Conservation (phyloP, 139 green algal genomes). For the Pleodorina starrii region DNA sequence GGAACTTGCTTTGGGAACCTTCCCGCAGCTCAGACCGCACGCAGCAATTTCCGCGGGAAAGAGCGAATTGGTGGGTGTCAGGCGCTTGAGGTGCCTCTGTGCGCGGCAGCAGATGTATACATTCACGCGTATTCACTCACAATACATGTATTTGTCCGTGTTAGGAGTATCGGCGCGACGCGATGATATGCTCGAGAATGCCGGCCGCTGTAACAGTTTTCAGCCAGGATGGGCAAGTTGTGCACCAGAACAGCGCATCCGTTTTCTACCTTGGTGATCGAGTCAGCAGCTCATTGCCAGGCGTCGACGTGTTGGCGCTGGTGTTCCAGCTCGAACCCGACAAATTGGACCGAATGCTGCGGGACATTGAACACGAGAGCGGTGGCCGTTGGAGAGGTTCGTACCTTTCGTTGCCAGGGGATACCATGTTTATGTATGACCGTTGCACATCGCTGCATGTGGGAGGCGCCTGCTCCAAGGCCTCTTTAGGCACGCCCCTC, state of each 20-base stretch:
- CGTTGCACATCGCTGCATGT: too few relatives aligned
- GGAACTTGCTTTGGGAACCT: too few relatives aligned
- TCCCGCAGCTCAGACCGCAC: too few relatives aligned
- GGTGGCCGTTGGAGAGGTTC: slow-evolving; percentile 10
- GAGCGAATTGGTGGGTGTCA: not conserved
- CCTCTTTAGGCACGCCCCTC: too few relatives aligned
- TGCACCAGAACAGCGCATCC: slow-evolving; percentile 4
- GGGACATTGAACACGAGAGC: not conserved
- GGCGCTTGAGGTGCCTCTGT: not conserved
- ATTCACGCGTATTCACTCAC: not conserved
- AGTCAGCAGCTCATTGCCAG: not conserved
- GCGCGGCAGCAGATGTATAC: not conserved
- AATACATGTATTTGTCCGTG: not conserved
- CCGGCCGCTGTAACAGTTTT: slow-evolving; percentile 22
- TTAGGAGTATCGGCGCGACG: not conserved
- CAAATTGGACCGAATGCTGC: slow-evolving; percentile 9
- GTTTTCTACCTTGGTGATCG: not conserved
- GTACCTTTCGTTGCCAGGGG: too few relatives aligned
- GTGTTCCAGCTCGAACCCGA: slow-evolving; percentile 12
- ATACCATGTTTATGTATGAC: too few relatives aligned
- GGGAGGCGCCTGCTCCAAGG: too few relatives aligned
- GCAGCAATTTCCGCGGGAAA: too few relatives aligned
- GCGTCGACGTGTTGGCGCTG: not conserved
- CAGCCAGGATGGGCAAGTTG: not conserved
- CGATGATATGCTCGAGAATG: not conserved